Evolutionary conservation across 129 eudicot species (phyloP).

Genomic region (Apium graveolens): DNA sequence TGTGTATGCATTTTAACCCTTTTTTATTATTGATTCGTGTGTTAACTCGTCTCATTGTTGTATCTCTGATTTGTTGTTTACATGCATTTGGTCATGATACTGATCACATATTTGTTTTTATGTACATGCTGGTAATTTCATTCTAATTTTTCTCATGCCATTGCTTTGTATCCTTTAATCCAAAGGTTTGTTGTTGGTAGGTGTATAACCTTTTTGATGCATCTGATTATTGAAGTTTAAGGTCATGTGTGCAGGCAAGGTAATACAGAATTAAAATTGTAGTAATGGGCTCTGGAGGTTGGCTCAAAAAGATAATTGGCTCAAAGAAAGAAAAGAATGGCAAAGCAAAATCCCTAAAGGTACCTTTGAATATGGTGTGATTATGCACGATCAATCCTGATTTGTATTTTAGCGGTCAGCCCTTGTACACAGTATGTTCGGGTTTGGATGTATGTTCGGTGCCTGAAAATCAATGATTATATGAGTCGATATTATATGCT

Average conservation of each 20-base stretch:
- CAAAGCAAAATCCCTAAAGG: slow-evolving; percentile 40
- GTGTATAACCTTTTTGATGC: background rate
- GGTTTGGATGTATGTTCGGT: background rate
- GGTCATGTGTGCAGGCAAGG: slow-evolving; percentile 5
- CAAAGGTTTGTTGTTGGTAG: slow-evolving; percentile 6
- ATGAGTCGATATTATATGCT: background rate
- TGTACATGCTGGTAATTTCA: background rate
- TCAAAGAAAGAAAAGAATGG: slow-evolving; percentile 51
- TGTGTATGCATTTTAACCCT: background rate
- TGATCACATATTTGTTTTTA: background rate
- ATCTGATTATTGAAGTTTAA: background rate
- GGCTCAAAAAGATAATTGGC: slow-evolving; percentile 63
- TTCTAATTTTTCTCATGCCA: background rate
- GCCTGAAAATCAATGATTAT: background rate
- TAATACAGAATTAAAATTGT: slow-evolving; percentile 13
- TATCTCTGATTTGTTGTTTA: background rate
- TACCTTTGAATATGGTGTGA: slow-evolving; percentile 11
- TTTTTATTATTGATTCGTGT: slow-evolving; percentile 13
- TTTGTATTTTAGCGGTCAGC: background rate
- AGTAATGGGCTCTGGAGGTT: slow-evolving; percentile 63
- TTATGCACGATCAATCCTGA: background rate
- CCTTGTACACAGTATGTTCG: background rate
- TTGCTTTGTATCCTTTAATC: background rate
- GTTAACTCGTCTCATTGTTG: background rate
- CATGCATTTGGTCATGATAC: background rate